Base-by-base conservation (phyloP, 768 basidiomycete genomes). In the Lactifluus pinguis region DNA sequence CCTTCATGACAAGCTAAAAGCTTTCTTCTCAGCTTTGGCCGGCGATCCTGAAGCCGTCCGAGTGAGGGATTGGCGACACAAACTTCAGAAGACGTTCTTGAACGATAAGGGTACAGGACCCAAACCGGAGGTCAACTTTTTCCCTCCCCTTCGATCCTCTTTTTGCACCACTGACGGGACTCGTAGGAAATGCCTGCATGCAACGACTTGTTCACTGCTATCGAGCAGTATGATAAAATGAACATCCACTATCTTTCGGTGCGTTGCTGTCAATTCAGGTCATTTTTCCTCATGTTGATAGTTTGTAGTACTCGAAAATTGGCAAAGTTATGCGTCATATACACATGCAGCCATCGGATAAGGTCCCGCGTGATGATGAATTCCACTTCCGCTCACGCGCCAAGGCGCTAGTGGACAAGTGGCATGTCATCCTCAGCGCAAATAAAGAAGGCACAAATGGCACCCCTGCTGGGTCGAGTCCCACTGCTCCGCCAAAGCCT, bases 51-150 rank as follows among this genome's bases (percentile, higher is more conserved):
- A 87, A 62, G 87, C 84, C 25, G 68, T 76, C 57, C 85, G 86
- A 71, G 92, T 95, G 67, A 85, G 89, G 69, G 88, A 90, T 60
- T 95, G 94, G 93, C 79, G 95, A 66, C 92, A 95, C 72, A 88
- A 84, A 72, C 80, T 97, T 2, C 94, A 98, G 74, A 89, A 92
- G 72, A 88, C 83, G 0, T 88, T 93, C 76, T 70, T 95, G 55
- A 83, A 84, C 66, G 80, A 75, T 65, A 86, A 86, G 39, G 61
- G 61, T 72, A 74, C 75, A 6, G 64, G 77, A 8, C 86, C 89
- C 5, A 85, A 83, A 67, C 80, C 81, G 10, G 84, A 85, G 65
- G 88, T 90, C 65, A 55, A 79, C 74, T 32, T 21, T 38, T 4
- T 53, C 55, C 25, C 25, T 61, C 30, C 3, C 32, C 17, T n/a